Base-by-base conservation (phyloP, 352 stramenopile genomes). In the Globisporangium cystogenes region DNA sequence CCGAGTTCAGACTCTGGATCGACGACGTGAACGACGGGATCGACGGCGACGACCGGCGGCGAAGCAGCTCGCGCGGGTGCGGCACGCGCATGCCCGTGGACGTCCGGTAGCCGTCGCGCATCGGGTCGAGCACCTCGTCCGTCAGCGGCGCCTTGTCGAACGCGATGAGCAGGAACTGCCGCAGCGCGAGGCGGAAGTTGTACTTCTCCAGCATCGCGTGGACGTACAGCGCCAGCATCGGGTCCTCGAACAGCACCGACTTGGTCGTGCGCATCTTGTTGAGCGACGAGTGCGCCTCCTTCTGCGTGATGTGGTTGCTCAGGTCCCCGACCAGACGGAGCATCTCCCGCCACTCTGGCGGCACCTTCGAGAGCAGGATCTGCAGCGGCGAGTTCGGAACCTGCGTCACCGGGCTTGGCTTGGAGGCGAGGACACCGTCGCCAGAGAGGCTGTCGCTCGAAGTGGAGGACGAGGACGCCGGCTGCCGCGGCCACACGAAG, bases 281-380 rank as follows among this genome's bases (percentile, higher is more conserved):
- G 14, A 95, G 70, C 43, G 81, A 87, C 21, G 80, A 74, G 58
- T 93, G 82, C 2, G 85, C 85, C 55, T 95, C 85, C 60, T 95
- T 95, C 57, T 95, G 85, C 3, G 82, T 93, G 53, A 95, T 95
- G 56, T 93, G 84, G 65, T 93, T 93, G 56, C 85, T 95, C 57
- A 95, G 37, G 40, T 95, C 83, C 1, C 81, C 85, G 31, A 95
- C 73, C 48, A 80, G 68, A 1, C 82, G 80, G 40, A 95, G 52
- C 4, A 93, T 65, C 62, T 95, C 85, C 37, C 72, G 80, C 80
- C 81, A 90, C 33, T 89, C 81, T 1, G 78, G 67, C 21, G 85
- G 74, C 29, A 89, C 73, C 50, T 90, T 92, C 37, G 57, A 62
- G 47, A 90, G 62, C 35, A 93, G 56, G n/a, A 65, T 53, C 57